Conservation (phyloP, 306 rosid genomes). For the Acacia acuminata region DNA sequence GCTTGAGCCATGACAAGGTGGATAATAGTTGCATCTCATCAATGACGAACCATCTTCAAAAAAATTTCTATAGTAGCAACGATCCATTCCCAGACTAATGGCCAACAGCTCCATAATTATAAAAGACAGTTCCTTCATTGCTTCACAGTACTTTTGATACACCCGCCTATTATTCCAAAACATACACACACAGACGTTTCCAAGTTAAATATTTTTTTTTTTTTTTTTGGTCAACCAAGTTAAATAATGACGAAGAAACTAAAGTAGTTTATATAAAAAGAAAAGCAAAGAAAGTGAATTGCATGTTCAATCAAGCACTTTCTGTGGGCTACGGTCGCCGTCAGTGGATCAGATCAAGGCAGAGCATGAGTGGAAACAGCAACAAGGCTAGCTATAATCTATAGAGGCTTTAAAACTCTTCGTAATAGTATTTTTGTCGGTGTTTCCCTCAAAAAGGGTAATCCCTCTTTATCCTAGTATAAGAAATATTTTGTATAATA, state of each 20-base stretch:
- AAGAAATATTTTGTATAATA: too few species aligned
- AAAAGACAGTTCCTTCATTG: slow-evolving; percentile 51
- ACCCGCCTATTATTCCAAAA: slow-evolving; percentile 46
- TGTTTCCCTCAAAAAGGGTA: background rate
- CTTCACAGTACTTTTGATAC: slow-evolving; percentile 69
- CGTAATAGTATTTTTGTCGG: background rate
- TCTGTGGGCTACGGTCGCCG: background rate
- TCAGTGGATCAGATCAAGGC: background rate
- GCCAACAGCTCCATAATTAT: slow-evolving; percentile 69
- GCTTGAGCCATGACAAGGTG: slow-evolving; percentile 56
- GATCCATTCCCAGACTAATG: slow-evolving; percentile 65
- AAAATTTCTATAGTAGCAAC: slow-evolving; percentile 43
- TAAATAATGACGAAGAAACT: background rate
- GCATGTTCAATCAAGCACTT: background rate
- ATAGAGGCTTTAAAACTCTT: background rate
- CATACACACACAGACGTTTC: background rate
- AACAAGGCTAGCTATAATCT: background rate
- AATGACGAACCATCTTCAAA: slow-evolving; percentile 71
- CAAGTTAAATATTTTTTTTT: too few species aligned
- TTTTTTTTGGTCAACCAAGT: too few species aligned
- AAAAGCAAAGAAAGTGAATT: background rate
- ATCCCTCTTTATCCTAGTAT: too few species aligned
- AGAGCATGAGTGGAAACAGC: too few species aligned
- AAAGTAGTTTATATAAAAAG: too few species aligned
- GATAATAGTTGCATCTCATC: slow-evolving; percentile 83